A percentile compares a stretch with the other conserved stretches of the same genome.
Conservation (phyloP, 208 protist species). For the Crithidia brevicula region DNA sequence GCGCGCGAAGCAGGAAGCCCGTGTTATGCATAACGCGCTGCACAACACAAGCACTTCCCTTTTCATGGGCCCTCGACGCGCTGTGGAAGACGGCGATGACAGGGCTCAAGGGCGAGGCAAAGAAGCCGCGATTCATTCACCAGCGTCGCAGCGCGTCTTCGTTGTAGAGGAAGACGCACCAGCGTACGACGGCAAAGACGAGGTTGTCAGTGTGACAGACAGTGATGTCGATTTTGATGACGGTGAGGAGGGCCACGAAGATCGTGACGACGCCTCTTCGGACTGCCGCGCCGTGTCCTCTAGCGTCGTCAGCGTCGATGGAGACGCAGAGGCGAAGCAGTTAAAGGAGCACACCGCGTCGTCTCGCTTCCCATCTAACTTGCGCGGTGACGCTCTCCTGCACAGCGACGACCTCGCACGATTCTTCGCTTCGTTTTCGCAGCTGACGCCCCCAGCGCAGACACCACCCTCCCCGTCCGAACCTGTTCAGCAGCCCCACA, state of each 20-base stretch:
- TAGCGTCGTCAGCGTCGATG: not conserved
- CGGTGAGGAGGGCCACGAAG: not conserved
- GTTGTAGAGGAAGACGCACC: not conserved
- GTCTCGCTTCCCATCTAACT: not conserved
- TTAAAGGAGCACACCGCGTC: constrained; percentile 1
- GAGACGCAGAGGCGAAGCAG: not conserved
- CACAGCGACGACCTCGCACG: constrained; percentile 18
- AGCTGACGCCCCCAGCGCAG: not conserved
- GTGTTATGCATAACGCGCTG: constrained; percentile 60
- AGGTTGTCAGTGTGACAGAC: constrained; percentile 15
- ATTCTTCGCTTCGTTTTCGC: constrained; percentile 12
- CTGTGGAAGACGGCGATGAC: constrained; percentile 19
- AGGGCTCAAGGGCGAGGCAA: not conserved
- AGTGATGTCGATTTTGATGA: constrained; percentile 3
- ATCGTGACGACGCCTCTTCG: constrained; percentile 2
- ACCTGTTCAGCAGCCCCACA: no score
- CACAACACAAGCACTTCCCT: constrained; percentile 68
- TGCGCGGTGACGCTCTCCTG: constrained; percentile 1
- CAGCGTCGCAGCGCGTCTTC: not conserved
- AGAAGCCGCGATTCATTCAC: not conserved
- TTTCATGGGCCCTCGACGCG: constrained; percentile 77
- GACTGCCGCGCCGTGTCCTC: constrained; percentile 8
- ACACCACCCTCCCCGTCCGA: no score
- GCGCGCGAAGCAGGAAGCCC: constrained; percentile 42
- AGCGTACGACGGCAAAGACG: not conserved